Evolutionary conservation across 306 rosid genomes (phyloP).

Genomic region (Trifolium subterraneum): DNA sequence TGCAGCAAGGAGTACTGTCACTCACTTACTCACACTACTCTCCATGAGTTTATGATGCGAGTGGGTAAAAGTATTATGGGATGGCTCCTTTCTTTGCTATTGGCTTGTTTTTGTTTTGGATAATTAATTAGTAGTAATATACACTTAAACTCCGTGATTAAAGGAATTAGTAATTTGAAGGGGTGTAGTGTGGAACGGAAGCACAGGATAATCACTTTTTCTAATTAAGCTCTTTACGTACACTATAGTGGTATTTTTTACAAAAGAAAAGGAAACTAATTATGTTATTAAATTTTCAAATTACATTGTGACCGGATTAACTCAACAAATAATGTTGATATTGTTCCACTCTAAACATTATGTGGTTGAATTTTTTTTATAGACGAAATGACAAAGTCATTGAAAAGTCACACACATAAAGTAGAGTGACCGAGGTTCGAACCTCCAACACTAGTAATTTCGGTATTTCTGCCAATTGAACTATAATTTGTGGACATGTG

Average conservation of each 20-base stretch:
- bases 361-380: too few species aligned
- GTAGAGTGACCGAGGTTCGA: too few species aligned
- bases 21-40: slow-evolving; percentile 26
- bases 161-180: slow-evolving; percentile 16
- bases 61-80: not conserved
- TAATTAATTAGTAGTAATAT: not conserved
- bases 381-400: too few species aligned
- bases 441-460: too few species aligned
- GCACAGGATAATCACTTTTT: slow-evolving; percentile 35
- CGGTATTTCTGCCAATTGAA: too few species aligned
- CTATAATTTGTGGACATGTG: too few species aligned
- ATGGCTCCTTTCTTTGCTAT: not conserved
- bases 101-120: not conserved
- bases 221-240: slow-evolving; percentile 5
- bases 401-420: too few species aligned
- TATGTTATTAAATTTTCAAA: too few species aligned
- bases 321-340: too few species aligned
- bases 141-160: slow-evolving; percentile 31
- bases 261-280: not conserved
- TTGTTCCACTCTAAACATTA: too few species aligned
- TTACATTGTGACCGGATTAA: too few species aligned
- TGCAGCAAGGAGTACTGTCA: not conserved
- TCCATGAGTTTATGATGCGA: slow-evolving; percentile 12
- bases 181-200: slow-evolving; percentile 29
- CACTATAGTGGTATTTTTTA: not conserved